Evolutionary conservation across 23 red algal genomes (phyloP).

Genomic region (Gracilaria domingensis): DNA sequence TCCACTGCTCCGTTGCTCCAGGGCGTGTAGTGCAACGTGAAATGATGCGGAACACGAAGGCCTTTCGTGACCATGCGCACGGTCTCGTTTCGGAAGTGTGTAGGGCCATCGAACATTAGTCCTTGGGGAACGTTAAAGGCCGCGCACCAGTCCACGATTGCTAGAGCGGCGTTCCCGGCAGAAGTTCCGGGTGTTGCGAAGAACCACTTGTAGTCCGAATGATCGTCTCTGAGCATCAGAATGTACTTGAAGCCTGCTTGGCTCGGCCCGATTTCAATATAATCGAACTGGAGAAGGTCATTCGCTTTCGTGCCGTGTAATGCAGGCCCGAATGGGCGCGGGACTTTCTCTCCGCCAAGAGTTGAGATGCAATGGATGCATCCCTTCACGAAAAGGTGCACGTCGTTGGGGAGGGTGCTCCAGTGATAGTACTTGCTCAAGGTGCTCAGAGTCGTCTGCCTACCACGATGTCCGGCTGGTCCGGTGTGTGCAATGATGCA

Average conservation of each 20-base stretch:
- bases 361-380: conserved; percentile 42
- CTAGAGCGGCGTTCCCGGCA: conserved; percentile 4
- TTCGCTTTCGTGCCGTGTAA: not conserved
- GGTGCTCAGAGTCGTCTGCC: not conserved
- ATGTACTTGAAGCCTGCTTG: too few species aligned
- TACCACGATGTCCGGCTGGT: not conserved
- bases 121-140: not conserved
- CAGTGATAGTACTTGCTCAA: not conserved
- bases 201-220: conserved; percentile 33
- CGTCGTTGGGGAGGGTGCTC: conserved; percentile 7
- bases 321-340: not conserved
- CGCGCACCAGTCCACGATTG: conserved; percentile 31
- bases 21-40: conserved; percentile 6
- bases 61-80: not conserved
- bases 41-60: conserved; percentile 24
- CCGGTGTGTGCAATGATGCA: conserved; percentile 23
- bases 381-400: too few species aligned
- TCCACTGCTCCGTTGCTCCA: conserved; percentile 35
- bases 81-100: conserved; percentile 25
- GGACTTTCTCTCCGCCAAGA: not conserved
- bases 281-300: conserved; percentile 21
- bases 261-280: too few species aligned
- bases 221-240: too few species aligned
- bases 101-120: conserved; percentile 2
- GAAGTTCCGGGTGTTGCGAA: not conserved